Base-by-base conservation (phyloP, 345 rosid species). In the Pugionium cornutum region DNA sequence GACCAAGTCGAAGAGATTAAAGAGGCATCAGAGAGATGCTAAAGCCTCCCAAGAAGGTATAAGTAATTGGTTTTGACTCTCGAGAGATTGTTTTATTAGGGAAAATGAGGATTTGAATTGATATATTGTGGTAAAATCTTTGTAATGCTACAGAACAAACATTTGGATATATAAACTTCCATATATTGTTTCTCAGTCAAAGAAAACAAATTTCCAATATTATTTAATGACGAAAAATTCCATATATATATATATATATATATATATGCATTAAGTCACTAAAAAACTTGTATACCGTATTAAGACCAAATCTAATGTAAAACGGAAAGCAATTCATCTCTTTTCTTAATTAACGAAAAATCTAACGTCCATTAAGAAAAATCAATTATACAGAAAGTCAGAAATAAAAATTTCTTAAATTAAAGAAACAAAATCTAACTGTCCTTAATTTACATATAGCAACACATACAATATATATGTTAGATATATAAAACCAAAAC, bases 1-100 rank as follows among this genome's bases (percentile, higher is more conserved):
- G 62, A 65, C 8, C 63, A 39, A 35, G 37, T 53, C 32, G 42
- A 39, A 11, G 72, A 66, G 51, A 47, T 18, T 30, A 53, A 51
- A 31, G n/a, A 25, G 34, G 54, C 60, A 5, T 50, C 43, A 18
- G 71, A 66, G 42, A 65, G 66, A 51, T 66, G 62, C 61, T 72
- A 58, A 49, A 57, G 5, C 7, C 30, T 35, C 32, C 47, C 34
- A 29, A 30, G 39, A 48, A 40, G 40, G 40, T 64, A 49, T 33
- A 47, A 34, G 26, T 47, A 2, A 46, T 37, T 60, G 28, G 40
- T 44, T 1, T 51, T 51, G 18, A 10, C 1, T 61, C n/a, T 51
- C 45, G 63, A 30, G 35, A 53, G 7, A 69, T 45, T 45, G 35
- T 53, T 70, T 70, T 18, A 18, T 50, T n/a, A 3, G 26, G 36